These are phyloP conservation scores for Saraca asoca DNA, from an alignment of 331 rosid species.

Conservation along the genomic window DNA sequence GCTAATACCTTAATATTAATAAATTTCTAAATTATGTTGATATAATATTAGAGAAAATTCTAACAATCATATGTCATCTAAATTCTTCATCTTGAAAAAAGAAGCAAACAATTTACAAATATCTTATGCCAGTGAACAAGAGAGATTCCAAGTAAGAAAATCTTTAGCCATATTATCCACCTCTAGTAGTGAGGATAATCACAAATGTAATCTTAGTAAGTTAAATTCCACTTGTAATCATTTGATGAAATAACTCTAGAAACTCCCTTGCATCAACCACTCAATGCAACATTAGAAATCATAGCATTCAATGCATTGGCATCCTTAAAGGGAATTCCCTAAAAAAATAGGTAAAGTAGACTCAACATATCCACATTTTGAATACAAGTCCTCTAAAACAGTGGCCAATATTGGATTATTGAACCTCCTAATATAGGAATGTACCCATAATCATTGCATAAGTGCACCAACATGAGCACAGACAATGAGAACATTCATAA, in stretches of 20 bases:
- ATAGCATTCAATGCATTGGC: slow-evolving; percentile 86
- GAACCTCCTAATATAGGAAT: slow-evolving; percentile 63
- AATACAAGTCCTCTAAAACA: too few species aligned
- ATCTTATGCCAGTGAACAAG: slow-evolving; percentile 66
- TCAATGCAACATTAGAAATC: slow-evolving; percentile 71
- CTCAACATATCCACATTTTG: slow-evolving; percentile 72
- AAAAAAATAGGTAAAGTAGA: slow-evolving; percentile 62
- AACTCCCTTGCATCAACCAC: slow-evolving; percentile 68
- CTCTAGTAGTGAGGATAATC: slow-evolving; percentile 71
- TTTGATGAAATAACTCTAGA: slow-evolving; percentile 55
- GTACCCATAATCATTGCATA: slow-evolving; percentile 73
- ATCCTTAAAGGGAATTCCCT: slow-evolving; percentile 51
- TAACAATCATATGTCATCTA: slow-evolving; percentile 30
- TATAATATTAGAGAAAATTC: too few species aligned
- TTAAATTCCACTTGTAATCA: slow-evolving; percentile 45
- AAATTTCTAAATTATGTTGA: too few species aligned
- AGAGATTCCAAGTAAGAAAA: slow-evolving; percentile 59
- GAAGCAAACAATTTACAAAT: slow-evolving; percentile 58
- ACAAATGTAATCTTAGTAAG: slow-evolving; percentile 78
- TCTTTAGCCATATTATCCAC: slow-evolving; percentile 68
- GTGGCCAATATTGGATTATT: slow-evolving; percentile 62
- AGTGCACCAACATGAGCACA: too few species aligned
- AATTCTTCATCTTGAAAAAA: slow-evolving; percentile 36
- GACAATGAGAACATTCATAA: slow-evolving; percentile 74
- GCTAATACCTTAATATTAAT: too few species aligned